Percentiles rank a stretch among this genome's conserved stretches.
Evolutionary conservation across 179 eudicot genomes (phyloP).

Genomic region (Amaranthus tricolor): DNA sequence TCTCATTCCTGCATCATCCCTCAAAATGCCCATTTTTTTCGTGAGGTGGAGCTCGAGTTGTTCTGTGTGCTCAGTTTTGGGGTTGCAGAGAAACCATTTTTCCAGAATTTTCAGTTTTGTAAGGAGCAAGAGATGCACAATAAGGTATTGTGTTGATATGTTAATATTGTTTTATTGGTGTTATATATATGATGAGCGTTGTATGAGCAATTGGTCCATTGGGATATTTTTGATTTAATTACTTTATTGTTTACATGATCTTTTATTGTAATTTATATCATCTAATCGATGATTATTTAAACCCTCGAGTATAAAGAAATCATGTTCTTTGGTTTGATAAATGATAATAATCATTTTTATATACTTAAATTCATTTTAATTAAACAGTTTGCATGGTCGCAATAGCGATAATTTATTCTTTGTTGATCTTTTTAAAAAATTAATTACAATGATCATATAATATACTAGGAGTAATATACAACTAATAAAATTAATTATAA

Average conservation of each 20-base stretch:
- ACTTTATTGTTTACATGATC: not conserved
- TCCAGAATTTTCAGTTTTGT: not conserved
- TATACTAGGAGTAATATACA: no score
- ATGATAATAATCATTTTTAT: no score
- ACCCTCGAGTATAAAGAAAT: no score
- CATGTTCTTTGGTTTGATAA: no score
- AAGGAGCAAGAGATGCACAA: slow-evolving; percentile 3
- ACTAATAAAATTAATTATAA: no score
- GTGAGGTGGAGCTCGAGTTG: not conserved
- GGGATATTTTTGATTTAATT: not conserved
- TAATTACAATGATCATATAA: no score
- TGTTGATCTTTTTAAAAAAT: no score
- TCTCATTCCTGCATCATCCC: not conserved
- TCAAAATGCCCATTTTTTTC: not conserved
- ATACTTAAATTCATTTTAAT: no score
- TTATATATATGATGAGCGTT: not conserved
- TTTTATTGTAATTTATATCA: slow-evolving; percentile 5
- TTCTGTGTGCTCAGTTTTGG: not conserved
- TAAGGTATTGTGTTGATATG: not conserved
- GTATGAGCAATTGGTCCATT: not conserved
- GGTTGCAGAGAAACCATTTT: not conserved
- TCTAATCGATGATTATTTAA: not conserved
- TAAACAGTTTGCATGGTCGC: no score
- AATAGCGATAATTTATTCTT: no score
- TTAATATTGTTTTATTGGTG: slow-evolving; percentile 4